These are phyloP conservation scores for Carex parvula DNA, from an alignment of 176 grass and related monocot species.

Conservation along the genomic window DNA sequence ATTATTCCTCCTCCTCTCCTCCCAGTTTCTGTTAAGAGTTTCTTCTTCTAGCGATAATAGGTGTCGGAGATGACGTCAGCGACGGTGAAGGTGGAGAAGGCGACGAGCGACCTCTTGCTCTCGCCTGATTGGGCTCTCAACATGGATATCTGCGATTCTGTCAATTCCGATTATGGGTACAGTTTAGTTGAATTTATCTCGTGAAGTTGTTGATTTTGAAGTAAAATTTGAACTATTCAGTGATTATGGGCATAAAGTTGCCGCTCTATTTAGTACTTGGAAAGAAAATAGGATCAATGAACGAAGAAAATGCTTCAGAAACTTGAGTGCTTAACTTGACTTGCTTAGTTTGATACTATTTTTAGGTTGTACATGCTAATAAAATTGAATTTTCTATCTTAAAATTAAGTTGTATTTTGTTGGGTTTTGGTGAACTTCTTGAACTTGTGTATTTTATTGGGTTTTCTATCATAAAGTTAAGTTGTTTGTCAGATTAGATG, in stretches of 20 bases:
- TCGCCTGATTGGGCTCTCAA: constrained; percentile 88
- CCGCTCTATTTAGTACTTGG: not conserved
- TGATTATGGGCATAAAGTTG: not conserved
- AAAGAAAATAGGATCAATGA: not conserved
- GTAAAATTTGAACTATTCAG: not conserved
- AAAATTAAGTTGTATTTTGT: not conserved
- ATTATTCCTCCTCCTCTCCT: not conserved
- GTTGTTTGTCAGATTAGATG: not conserved
- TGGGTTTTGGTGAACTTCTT: constrained; percentile 4
- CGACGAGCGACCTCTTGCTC: constrained; percentile 82
- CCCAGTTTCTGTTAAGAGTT: not conserved
- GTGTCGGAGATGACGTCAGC: constrained; percentile 36
- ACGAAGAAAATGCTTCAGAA: not conserved
- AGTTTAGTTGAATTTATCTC: not conserved
- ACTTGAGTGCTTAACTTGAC: not conserved
- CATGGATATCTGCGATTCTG: constrained; percentile 85
- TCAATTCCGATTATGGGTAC: constrained; percentile 65
- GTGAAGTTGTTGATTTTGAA: not conserved
- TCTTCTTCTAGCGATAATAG: not conserved
- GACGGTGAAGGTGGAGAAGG: constrained; percentile 73
- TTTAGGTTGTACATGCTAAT: not conserved
- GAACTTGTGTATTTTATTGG: not conserved
- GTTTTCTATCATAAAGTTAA: not conserved
- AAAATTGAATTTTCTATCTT: not conserved
- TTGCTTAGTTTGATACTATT: not conserved